phyloP scores from a whole-genome alignment of 1,284 basidiomycete species.

The Moesziomyces aphidis region DNA sequence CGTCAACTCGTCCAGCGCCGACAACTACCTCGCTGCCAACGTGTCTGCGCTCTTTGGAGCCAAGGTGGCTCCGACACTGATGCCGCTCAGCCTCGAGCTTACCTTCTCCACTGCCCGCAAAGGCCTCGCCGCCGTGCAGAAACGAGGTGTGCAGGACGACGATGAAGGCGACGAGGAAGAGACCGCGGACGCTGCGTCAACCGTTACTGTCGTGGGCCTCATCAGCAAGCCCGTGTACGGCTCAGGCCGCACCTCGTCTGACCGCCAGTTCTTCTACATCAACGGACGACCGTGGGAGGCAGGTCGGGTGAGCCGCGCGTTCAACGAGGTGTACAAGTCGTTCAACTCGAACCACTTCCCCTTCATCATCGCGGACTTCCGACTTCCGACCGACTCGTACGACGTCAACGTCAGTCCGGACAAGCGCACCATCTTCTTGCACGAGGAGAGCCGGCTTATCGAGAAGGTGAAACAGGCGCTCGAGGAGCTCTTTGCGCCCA shows the following conservation, averaged over 20 bases:
- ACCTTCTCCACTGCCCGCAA: slow-evolving; percentile 20
- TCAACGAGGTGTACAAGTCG: slow-evolving; percentile 64
- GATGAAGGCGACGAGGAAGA: slow-evolving; percentile 1
- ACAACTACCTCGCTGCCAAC: slow-evolving; percentile 72
- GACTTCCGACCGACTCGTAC: slow-evolving; percentile 82
- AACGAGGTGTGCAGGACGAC: neutral
- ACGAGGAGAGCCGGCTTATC: slow-evolving; percentile 86
- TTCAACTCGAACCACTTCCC: slow-evolving; percentile 70
- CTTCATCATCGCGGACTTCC: slow-evolving; percentile 84
- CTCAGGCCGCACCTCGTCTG: slow-evolving; percentile 75
- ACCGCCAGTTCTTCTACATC: slow-evolving; percentile 92
- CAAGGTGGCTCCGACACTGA: slow-evolving; percentile 79
- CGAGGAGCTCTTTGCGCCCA: slow-evolving; percentile 76
- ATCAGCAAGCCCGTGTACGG: slow-evolving; percentile 81
- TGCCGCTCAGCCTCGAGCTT: slow-evolving; percentile 75
- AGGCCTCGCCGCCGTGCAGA: slow-evolving; percentile 1
- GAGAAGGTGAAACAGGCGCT: slow-evolving; percentile 72
- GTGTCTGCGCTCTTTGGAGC: slow-evolving; percentile 86
- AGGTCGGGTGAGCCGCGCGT: slow-evolving; percentile 49
- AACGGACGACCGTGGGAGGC: slow-evolving; percentile 90
- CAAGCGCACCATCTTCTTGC: slow-evolving; percentile 92
- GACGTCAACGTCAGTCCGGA: slow-evolving; percentile 98
- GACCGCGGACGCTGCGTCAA: slow-evolving; percentile 33
- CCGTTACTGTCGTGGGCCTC: slow-evolving; percentile 77
- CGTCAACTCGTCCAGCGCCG: slow-evolving; percentile 76